Base-by-base conservation (phyloP, 2,329 filamentous ascomycete genomes). In the Cladosporium sp. region DNA sequence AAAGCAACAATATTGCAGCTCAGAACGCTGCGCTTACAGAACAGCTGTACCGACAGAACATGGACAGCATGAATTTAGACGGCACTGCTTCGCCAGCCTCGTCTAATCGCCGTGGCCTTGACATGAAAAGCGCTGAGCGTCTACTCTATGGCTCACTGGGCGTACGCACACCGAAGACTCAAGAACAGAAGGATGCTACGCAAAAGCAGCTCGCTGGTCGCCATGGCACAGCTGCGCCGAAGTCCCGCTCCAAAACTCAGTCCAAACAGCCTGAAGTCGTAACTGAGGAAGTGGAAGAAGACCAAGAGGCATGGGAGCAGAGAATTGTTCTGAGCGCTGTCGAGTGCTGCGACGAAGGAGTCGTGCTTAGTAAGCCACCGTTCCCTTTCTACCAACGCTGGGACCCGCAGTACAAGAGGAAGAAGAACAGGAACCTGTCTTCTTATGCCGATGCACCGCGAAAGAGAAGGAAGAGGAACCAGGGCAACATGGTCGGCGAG, bases 351-450 rank as follows among this genome's bases (percentile, higher is more conserved):
- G 80, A 89, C n/a, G 82, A 89, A 28, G 82, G 80, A 4, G 75
- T 90, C 37, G 75, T 81, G 32, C 77, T 96, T 45, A 88, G 83
- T 54, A 82, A 89, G 34, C 92, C 93, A 0, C 90, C 92, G 0
- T 97, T 95, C 67, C 92, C 92, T 0, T 97, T 97, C 71, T 79
- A 89, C 15, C 91, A 97, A 71, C 65, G 68, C 22, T 97, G 92
- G 93, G 90, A 96, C 71, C 81, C 83, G 3, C 87, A 91, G 60
- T 89, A 92, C 66, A 48, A 37, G 34, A 48, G 24, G 22, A 39
- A 55, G 32, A 47, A 55, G 32, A 55, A 55, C 40, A 37, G 40
- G 15, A 58, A 74, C 71, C 61, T 72, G 68, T 20, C 68, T 61
- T 56, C 51, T 32, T 60, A 58, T 20, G 72, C 70, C 37, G 75